Conservation (phyloP, 371 early-diverging fungal genomes). For the Actinomortierella ambigua region DNA sequence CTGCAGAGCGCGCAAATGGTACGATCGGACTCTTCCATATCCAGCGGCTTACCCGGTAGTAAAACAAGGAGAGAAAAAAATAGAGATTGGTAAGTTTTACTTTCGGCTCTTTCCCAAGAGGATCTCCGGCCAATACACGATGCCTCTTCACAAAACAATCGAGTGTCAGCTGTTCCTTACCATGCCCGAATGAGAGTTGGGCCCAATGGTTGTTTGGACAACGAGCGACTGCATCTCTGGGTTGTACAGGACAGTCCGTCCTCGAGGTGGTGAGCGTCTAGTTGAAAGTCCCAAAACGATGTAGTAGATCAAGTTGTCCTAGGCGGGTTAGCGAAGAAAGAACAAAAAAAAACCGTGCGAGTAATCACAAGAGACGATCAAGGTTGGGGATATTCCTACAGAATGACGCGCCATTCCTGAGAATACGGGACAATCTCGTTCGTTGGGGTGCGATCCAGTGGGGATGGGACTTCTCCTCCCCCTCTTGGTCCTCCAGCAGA, state of each 20-base stretch:
- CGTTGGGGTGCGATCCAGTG: conserved; percentile 17
- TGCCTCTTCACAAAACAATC: no score
- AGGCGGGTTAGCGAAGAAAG: no score
- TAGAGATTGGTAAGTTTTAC: neutral
- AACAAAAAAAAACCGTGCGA: neutral
- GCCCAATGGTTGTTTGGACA: conserved; percentile 18
- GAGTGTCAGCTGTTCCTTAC: conserved; percentile 18
- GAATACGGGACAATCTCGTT: conserved; percentile 40
- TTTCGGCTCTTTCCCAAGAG: no score
- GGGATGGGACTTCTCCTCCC: conserved; percentile 47
- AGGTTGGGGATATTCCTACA: no score
- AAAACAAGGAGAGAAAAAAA: conserved; percentile 9
- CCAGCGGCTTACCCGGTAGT: no score
- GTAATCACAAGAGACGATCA: neutral
- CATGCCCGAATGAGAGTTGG: conserved; percentile 20
- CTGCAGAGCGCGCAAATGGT: conserved; percentile 25
- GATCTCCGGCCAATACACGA: no score
- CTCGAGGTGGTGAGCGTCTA: conserved; percentile 35
- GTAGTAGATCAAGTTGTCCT: neutral
- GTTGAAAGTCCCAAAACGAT: neutral
- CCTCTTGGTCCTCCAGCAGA: conserved; percentile 48
- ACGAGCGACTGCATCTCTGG: conserved; percentile 41
- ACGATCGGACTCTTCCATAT: conserved; percentile 8
- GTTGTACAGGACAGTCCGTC: conserved; percentile 41
- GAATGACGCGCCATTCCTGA: conserved; percentile 57